phyloP scores from a whole-genome alignment of 2,329 filamentous ascomycete genomes.

The Calonectria fujianensis region DNA sequence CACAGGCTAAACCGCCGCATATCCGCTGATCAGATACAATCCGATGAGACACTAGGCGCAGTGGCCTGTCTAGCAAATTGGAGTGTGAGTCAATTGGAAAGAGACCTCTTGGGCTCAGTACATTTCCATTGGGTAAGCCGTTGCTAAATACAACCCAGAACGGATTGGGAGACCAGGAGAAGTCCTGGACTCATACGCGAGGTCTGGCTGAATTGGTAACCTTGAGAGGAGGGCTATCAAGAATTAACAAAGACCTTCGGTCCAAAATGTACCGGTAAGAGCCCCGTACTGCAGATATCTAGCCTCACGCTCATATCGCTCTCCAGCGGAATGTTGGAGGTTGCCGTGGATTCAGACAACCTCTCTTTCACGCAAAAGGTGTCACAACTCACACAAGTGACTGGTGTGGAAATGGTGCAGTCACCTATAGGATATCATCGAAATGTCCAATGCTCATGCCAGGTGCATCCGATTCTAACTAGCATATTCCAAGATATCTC shows the following conservation, averaged over 20 bases:
- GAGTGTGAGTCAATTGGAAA: not conserved
- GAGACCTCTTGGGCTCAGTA: not conserved
- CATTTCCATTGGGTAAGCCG: not conserved
- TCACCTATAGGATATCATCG: not conserved
- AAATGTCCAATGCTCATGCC: not conserved
- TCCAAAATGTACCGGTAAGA: not conserved
- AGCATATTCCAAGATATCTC: not conserved
- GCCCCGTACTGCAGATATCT: not conserved
- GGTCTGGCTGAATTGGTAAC: not conserved
- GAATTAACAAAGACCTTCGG: not conserved
- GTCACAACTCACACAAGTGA: not conserved
- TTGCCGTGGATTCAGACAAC: not conserved
- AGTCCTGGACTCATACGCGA: not conserved
- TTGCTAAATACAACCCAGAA: not conserved
- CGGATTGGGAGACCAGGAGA: not conserved
- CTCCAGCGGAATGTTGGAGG: not conserved
- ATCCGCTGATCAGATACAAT: not conserved
- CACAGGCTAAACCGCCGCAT: not conserved
- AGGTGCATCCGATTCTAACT: not conserved
- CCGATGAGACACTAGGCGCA: not conserved
- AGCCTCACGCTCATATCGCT: not conserved
- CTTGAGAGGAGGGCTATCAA: not conserved
- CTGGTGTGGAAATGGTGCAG: not conserved
- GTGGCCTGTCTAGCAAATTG: not conserved
- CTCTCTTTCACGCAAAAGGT: not conserved